Evolutionary conservation across 129 eudicot genomes (phyloP), one percentile per base, ranked within the genome.

Genomic region (Tagetes patula): DNA sequence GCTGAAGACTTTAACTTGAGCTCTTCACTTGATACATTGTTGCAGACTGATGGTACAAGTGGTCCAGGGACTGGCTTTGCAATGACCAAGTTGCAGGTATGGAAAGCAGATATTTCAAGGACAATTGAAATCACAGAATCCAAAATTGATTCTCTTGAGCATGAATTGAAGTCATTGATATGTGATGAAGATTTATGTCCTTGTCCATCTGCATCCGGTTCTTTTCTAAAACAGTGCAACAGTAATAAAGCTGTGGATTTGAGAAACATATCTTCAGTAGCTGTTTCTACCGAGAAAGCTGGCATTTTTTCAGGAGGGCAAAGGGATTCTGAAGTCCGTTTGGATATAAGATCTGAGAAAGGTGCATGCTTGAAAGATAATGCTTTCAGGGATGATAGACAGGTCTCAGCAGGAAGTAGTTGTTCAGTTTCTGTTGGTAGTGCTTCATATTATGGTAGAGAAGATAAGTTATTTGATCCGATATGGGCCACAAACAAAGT

Each of bases 91-190:
- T 78, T 95, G 81, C 77, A 82, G 70, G 69, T 85, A 61, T 88
- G 79, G 95, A 95, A 90, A 79, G 91, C 76, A 56, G 87, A 88
- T 41, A 74, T 95, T 70, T 75, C 88, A 39, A 95, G 79, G 78
- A 84, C 82, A 67, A 75, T 95, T 48, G 97, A 90, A 69, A 49
- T 80, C 14, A 88, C 99, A 5, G 99, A 95, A 81, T 67, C 90
- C 82, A 96, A 95, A 71, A 88, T 95, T 61, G 99, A 95, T 77
- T 79, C 81, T 12, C 96, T 95, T 62, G 99, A 95, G 79, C 84
- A 77, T 70, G 97, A 91, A 70, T 71, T 91, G 80, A 91, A 88
- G 76, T 80, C 78, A 7, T 60, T 88, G 79, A 59, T 46, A 31
- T 59, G 87, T 63, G 81, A 79, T 69, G 84, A 59, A 46, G 76